phyloP scores from a whole-genome alignment of 495 filamentous ascomycete genomes.

The Daldinia bambusicola region DNA sequence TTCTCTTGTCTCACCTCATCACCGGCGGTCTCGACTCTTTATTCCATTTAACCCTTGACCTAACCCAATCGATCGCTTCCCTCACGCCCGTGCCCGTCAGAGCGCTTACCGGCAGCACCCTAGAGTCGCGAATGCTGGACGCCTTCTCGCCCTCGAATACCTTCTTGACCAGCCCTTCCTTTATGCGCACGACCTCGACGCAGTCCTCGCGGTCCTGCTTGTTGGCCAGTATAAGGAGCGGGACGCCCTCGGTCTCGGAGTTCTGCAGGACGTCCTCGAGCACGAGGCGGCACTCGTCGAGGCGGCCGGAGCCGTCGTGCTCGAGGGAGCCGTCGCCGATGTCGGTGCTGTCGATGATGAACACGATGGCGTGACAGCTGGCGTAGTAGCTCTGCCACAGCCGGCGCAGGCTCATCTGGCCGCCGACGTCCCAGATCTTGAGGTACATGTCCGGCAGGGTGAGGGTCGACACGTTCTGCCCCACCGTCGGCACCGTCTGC shows the following conservation, averaged over 20 bases:
- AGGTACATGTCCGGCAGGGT: constrained; percentile 90
- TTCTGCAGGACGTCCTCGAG: constrained; percentile 87
- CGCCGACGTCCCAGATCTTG: constrained; percentile 98
- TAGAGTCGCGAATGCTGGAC: constrained; percentile 81
- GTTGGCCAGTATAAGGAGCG: constrained; percentile 91
- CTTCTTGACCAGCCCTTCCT: constrained; percentile 91
- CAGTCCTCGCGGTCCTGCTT: constrained; percentile 98
- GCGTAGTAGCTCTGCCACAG: constrained; percentile 97
- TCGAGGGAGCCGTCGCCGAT: constrained; percentile 81
- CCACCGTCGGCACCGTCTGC: constrained; percentile 94
- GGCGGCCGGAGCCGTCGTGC: constrained; percentile 66
- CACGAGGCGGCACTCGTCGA: constrained; percentile 89
- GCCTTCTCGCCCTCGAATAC: constrained; percentile 96
- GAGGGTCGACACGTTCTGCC: constrained; percentile 94
- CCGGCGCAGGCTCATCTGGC: constrained; percentile 85
- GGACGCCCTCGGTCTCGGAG: constrained; percentile 87
- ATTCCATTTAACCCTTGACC: constrained; percentile 93
- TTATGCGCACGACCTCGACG: constrained; percentile 95
- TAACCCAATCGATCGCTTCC: constrained; percentile 96
- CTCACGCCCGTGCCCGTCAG: constrained; percentile 89
- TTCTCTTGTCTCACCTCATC: constrained; percentile 70
- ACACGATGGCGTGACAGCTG: constrained; percentile 94
- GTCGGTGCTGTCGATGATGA: constrained; percentile 94
- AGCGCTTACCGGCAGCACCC: constrained; percentile 91
- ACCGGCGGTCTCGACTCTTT: constrained; percentile 90